Percentiles rank a stretch among this genome's conserved stretches.
These are phyloP conservation scores for Boletus edulis DNA, from an alignment of 768 basidiomycete genomes.

Conservation along the genomic window DNA sequence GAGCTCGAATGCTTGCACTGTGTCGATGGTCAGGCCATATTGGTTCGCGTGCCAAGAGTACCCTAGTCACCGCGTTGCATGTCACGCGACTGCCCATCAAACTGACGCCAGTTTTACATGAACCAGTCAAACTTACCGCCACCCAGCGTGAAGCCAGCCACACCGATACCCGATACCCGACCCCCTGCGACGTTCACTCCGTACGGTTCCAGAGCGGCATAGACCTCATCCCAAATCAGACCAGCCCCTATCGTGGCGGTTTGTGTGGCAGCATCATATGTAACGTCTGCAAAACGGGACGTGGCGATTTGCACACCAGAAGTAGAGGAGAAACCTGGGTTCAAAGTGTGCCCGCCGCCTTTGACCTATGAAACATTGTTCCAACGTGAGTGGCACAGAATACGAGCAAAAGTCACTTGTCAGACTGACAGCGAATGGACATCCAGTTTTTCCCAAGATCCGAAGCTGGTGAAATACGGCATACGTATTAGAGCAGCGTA, in stretches of 20 bases:
- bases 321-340: slow-evolving; percentile 60
- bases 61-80: slow-evolving; percentile 34
- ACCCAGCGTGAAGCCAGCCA: slow-evolving; percentile 57
- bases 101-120: background rate
- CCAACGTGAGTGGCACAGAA: background rate
- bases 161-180: slow-evolving; percentile 55
- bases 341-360: slow-evolving; percentile 58
- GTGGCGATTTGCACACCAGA: slow-evolving; percentile 58
- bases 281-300: slow-evolving; percentile 45
- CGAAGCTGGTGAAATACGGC: slow-evolving; percentile 37
- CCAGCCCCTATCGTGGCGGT: slow-evolving; percentile 41
- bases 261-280: slow-evolving; percentile 37
- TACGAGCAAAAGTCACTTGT: background rate
- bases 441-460: slow-evolving; percentile 42
- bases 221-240: slow-evolving; percentile 68
- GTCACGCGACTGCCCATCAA: slow-evolving; percentile 7
- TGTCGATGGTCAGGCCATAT: slow-evolving; percentile 56
- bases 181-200: slow-evolving; percentile 59
- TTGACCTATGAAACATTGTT: slow-evolving; percentile 44
- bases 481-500: background rate
- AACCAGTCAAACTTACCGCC: slow-evolving; percentile 40
- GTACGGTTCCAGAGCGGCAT: slow-evolving; percentile 47
- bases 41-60: slow-evolving; percentile 68
- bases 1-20: slow-evolving; percentile 52
- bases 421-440: slow-evolving; percentile 52